Base-by-base conservation (phyloP, 345 rosid genomes). In the Citropsis articulata region DNA sequence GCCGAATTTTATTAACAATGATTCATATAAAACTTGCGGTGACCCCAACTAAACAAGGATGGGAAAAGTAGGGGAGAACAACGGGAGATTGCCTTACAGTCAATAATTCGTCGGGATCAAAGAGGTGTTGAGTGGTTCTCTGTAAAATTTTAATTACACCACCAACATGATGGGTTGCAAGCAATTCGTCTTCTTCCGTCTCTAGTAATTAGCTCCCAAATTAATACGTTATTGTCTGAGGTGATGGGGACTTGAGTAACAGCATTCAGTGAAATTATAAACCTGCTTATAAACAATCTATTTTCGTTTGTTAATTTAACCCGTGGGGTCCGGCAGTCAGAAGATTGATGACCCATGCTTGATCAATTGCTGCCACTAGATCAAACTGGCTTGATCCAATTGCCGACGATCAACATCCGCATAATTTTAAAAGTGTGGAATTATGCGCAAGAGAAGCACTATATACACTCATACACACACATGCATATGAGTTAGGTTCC, bases 121-220 rank as follows among this genome's bases (percentile, higher is more conserved):
- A 94, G 70, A 97, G 97, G 82, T 91, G 40, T 92, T 90, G 98
- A 19, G 98, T 89, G 19, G 98, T 91, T 85, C 55, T 90, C 87
- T 92, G 98, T 78, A 94, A 31, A 71, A 97, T 86, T 84, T 88
- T 89, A 56, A 97, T 97, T 66, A 90, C 88, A 72, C 94, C 99
- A 3, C 98, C 99, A 42, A 91, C 94, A 73, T 94, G 99, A 79
- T 94, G 98, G n/a, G 96, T 85, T 81, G 85, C 77, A 80, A 97
- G 98, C 82, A 93, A 80, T 81, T 91, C 92, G 42, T 93, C 91
- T 80, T 97, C 98, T 84, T 90, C 94, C 97, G 91, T 94, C 99
- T 97, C 90, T 79, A 82, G 69, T 77, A 27, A 38, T 22, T 70
- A 28, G 27, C 62, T 45, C 42, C 8, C 3, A 45, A 10, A 27